A percentile compares a stretch with the other conserved stretches of the same genome.
Evolutionary conservation across 2,329 filamentous ascomycete species (phyloP).

Genomic region (Tolypocladium pustulatum): DNA sequence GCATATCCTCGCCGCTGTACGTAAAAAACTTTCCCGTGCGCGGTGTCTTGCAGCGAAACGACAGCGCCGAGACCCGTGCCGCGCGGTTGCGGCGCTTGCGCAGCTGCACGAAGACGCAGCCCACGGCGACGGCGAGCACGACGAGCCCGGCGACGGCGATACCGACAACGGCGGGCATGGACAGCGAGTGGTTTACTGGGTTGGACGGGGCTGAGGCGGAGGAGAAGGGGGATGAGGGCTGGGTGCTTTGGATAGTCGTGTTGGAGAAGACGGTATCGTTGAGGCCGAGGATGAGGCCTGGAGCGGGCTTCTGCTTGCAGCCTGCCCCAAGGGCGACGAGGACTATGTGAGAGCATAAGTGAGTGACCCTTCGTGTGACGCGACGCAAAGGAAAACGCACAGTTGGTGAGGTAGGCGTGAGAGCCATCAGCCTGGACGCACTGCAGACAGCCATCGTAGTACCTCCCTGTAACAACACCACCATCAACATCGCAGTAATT

Average conservation of each 20-base stretch:
- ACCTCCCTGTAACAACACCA: constrained; percentile 19
- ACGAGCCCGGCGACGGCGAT: constrained; percentile 30
- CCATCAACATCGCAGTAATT: constrained; percentile 35
- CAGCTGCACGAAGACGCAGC: constrained; percentile 31
- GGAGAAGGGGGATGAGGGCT: constrained; percentile 19
- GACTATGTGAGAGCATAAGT: constrained; percentile 18
- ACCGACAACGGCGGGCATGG: constrained; percentile 30
- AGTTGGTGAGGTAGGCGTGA: constrained; percentile 37
- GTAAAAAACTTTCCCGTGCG: neutral
- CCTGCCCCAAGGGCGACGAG: constrained; percentile 40
- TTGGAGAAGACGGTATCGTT: constrained; percentile 35
- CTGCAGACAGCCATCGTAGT: constrained; percentile 29
- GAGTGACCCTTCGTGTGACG: neutral
- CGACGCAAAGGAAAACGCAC: constrained; percentile 20
- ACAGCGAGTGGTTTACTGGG: constrained; percentile 12
- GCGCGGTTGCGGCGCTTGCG: constrained; percentile 31
- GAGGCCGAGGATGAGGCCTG: constrained; percentile 25
- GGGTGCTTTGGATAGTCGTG: constrained; percentile 18
- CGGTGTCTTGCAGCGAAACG: constrained; percentile 39
- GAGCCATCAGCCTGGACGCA: constrained; percentile 33
- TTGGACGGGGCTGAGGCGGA: constrained; percentile 4
- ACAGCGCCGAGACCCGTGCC: constrained; percentile 29
- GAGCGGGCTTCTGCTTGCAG: constrained; percentile 34
- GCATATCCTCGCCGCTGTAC: neutral
- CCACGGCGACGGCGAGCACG: constrained; percentile 24